phyloP scores from a whole-genome alignment of 495 filamentous ascomycete species.

The Cenococcum geophilum region DNA sequence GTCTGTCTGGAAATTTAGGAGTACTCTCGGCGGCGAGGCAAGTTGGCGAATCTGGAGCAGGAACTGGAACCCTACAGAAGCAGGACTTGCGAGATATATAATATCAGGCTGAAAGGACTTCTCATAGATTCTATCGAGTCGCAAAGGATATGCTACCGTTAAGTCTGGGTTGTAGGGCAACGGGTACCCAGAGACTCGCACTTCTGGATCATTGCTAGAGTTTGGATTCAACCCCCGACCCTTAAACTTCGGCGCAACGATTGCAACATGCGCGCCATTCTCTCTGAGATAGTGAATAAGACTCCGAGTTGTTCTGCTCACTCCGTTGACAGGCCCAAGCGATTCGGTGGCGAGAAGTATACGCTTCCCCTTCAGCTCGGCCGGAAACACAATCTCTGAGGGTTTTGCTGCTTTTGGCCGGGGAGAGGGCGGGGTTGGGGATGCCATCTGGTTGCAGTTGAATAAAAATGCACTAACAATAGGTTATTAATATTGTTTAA shows the following conservation, averaged over 20 bases:
- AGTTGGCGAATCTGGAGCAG: slow-evolving; percentile 54
- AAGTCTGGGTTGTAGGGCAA: slow-evolving; percentile 62
- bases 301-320: slow-evolving; percentile 56
- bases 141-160: slow-evolving; percentile 57
- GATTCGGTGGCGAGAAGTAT: slow-evolving; percentile 59
- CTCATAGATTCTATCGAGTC: slow-evolving; percentile 48
- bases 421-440: neutral
- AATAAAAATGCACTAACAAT: neutral
- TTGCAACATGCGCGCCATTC: slow-evolving; percentile 51
- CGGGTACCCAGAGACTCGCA: slow-evolving; percentile 53
- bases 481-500: too few species aligned
- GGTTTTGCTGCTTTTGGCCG: neutral
- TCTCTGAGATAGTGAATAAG: slow-evolving; percentile 54
- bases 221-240: slow-evolving; percentile 24
- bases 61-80: slow-evolving; percentile 58
- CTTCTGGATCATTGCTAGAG: slow-evolving; percentile 37
- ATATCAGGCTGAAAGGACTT: slow-evolving; percentile 52
- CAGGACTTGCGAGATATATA: slow-evolving; percentile 59
- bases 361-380: slow-evolving; percentile 46
- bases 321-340: slow-evolving; percentile 60
- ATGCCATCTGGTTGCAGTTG: neutral
- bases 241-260: slow-evolving; percentile 51
- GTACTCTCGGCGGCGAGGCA: slow-evolving; percentile 46
- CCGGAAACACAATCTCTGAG: slow-evolving; percentile 40
- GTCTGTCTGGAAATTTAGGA: slow-evolving; percentile 63